Percentiles rank a stretch among this genome's conserved stretches.
Evolutionary conservation across 2,329 filamentous ascomycete species (phyloP).

Genomic region (Dothiorella sarmentorum): DNA sequence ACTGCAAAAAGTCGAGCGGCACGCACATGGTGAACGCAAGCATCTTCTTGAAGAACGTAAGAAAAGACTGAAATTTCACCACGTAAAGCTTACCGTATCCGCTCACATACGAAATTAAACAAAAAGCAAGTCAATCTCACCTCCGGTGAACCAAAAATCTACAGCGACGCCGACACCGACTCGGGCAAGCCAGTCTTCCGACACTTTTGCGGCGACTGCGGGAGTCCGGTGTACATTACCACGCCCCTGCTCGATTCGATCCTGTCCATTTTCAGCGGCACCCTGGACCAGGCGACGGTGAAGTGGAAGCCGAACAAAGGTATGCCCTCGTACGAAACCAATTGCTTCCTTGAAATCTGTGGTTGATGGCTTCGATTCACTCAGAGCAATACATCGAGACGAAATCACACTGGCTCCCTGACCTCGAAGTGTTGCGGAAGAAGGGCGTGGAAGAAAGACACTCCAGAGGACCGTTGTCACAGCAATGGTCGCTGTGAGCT

Average conservation of each 20-base stretch:
- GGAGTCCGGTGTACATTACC: neutral
- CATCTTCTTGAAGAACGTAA: neutral
- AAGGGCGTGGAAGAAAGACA: neutral
- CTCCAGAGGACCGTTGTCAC: neutral
- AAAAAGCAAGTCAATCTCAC: neutral
- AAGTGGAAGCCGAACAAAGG: slow-evolving; percentile 14
- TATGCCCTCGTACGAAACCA: too few species aligned
- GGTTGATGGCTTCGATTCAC: neutral
- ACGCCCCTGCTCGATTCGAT: neutral
- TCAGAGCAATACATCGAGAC: slow-evolving; percentile 3
- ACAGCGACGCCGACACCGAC: slow-evolving; percentile 6
- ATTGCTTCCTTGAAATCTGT: too few species aligned
- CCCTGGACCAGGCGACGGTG: neutral
- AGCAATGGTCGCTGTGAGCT: neutral
- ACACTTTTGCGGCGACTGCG: slow-evolving; percentile 12
- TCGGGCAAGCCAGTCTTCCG: slow-evolving; percentile 3
- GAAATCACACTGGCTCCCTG: slow-evolving; percentile 13
- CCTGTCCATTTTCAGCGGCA: neutral
- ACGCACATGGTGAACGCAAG: neutral
- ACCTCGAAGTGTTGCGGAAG: slow-evolving; percentile 2
- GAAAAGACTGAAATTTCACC: neutral
- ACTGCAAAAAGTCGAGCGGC: slow-evolving; percentile 8
- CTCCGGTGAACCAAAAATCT: neutral
- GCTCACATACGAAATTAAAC: too few species aligned
- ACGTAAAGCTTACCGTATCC: too few species aligned